Conservation (phyloP, 1,284 basidiomycete species). For the Cryptococcus sp. region DNA sequence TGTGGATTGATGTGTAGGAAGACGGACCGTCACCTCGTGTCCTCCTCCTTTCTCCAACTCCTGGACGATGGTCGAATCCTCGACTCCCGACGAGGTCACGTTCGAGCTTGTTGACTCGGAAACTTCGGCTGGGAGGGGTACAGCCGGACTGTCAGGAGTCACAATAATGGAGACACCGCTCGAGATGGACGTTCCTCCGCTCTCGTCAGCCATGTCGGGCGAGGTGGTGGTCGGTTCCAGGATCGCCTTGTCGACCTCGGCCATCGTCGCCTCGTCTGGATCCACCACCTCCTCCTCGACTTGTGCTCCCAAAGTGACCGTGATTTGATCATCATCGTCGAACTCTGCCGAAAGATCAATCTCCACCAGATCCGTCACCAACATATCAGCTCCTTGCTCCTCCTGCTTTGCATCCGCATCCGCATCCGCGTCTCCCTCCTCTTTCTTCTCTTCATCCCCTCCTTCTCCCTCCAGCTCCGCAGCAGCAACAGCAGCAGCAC, state of each 20-base stretch:
- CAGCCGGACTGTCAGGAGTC: background rate
- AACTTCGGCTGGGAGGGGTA: background rate
- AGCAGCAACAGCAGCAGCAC: too few species aligned
- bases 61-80: background rate
- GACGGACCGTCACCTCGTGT: background rate
- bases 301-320: background rate
- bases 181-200: background rate
- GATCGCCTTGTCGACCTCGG: background rate
- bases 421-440: constrained; percentile 1
- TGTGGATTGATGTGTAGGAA: background rate
- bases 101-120: background rate
- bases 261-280: background rate
- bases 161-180: background rate
- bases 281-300: background rate
- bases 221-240: too few species aligned
- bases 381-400: background rate
- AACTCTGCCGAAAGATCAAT: too few species aligned
- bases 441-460: constrained; percentile 3
- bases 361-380: too few species aligned
- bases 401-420: background rate
- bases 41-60: background rate
- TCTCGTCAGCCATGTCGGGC: too few species aligned
- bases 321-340: background rate
- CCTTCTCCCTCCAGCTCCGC: background rate
- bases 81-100: background rate